These are phyloP conservation scores for Pleurotus sapidus DNA, from an alignment of 768 basidiomycete genomes.

Conservation along the genomic window DNA sequence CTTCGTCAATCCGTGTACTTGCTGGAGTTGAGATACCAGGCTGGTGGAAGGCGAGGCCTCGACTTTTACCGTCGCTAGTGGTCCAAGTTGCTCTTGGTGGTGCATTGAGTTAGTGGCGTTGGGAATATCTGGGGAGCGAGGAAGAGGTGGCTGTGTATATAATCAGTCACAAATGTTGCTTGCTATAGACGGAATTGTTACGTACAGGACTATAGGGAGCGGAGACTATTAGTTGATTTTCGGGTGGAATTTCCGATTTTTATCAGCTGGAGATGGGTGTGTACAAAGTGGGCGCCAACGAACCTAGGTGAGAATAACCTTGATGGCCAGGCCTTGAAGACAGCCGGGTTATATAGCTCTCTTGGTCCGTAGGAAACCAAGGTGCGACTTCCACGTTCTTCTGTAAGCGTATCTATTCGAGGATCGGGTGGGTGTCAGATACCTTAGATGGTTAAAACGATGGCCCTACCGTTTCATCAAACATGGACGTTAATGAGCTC, in stretches of 20 bases:
- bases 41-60: constrained; percentile 36
- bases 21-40: constrained; percentile 61
- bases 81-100: constrained; percentile 20
- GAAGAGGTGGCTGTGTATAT: constrained; percentile 3
- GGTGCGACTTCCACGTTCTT: constrained; percentile 34
- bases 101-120: constrained; percentile 23
- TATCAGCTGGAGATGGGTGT: constrained; percentile 6
- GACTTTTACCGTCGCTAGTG: constrained; percentile 12
- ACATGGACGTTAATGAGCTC: constrained; percentile 40
- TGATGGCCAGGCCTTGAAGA: constrained; percentile 31
- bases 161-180: background rate
- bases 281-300: constrained; percentile 12
- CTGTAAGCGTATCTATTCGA: constrained; percentile 35
- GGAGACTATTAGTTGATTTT: constrained; percentile 3
- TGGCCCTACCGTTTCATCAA: constrained; percentile 42
- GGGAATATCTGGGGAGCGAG: constrained; percentile 29
- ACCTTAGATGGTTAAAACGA: background rate
- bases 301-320: constrained; percentile 22
- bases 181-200: constrained; percentile 16
- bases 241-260: constrained; percentile 1
- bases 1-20: constrained; percentile 67
- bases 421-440: constrained; percentile 6
- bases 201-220: constrained; percentile 26
- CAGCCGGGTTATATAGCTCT: constrained; percentile 37
- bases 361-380: constrained; percentile 38